Conservation (phyloP, 441 rosid genomes). For the Bocquillonia castaneifolia region DNA sequence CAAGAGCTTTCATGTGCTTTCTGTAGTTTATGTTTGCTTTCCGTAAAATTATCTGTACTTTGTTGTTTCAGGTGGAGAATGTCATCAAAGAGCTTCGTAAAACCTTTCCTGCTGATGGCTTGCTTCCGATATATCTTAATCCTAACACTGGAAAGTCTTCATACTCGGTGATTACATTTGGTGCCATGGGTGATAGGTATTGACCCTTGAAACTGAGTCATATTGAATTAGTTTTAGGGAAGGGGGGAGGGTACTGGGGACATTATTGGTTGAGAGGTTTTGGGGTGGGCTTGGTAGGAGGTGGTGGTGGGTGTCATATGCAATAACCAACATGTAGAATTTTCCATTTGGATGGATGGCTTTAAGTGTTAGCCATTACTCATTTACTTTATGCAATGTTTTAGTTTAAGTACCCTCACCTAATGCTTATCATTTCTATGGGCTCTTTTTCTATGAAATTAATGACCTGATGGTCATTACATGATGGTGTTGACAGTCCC, state of each 20-base stretch:
- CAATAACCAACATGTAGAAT: too few relatives aligned
- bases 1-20: neutral
- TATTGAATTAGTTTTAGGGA: too few relatives aligned
- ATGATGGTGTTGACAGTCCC: too few relatives aligned
- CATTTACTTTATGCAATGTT: too few relatives aligned
- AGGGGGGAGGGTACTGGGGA: too few relatives aligned
- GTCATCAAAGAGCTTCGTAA: constrained; percentile 56
- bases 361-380: neutral
- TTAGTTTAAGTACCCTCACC: neutral
- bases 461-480: neutral
- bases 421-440: neutral
- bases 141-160: constrained; percentile 58
- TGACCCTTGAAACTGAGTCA: neutral
- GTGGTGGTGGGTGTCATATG: too few relatives aligned
- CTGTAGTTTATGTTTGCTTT: neutral
- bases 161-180: constrained; percentile 73
- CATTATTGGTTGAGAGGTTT: too few relatives aligned
- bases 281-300: too few relatives aligned
- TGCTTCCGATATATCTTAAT: constrained; percentile 83
- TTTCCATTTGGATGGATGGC: neutral
- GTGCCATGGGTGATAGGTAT: constrained; percentile 98
- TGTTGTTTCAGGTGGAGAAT: constrained; percentile 67
- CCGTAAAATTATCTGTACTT: neutral
- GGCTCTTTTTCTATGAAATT: neutral
- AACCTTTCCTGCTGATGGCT: constrained; percentile 81